Base-by-base conservation (phyloP, 768 basidiomycete species). In the Xerocomellus chrysenteron region DNA sequence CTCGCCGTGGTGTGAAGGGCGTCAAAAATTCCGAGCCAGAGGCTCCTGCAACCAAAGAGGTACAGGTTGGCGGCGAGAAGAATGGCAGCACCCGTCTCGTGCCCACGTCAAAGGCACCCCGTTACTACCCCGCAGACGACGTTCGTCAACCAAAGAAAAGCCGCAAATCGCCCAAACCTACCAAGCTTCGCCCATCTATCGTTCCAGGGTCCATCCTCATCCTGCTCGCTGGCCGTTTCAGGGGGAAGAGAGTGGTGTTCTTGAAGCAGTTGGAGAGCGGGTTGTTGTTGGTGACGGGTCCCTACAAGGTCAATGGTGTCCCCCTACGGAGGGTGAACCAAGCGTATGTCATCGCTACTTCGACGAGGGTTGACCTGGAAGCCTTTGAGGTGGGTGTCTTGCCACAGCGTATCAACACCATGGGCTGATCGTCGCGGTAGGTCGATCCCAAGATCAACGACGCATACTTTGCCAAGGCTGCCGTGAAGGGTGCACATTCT, bases 261-360 rank as follows among this genome's bases (percentile, higher is more conserved):
- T 80, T 99, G 80, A 97, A 97, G 84, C 94, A 95, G 81, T 78
- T 98, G 73, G 82, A 83, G 66, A 89, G 89, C 60, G 97, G 97
- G 52, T 76, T 99, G 69, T 77, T 99, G 68, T 81, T 99, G 76
- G 94, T 99, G 67, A 94, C 95, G 39, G 97, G 97, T 54, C 97
- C 97, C 47, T 98, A 85, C 86, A 96, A 94, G 83, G 74, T 98
- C 74, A 99, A 99, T 77, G 97, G 97, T 73, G 96, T 99, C 45
- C 97, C 97, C 65, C 83, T 99, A 74, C 85, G 95, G 74, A 86
- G 97, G 74, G 94, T 99, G 58, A 96, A 94, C 81, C 96, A 98
- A 80, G 94, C 97, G 53, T 99, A 99, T 73, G 94, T 95, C 60
- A 98, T 99, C 69, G 93, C 96, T 56, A 99, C 97, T 56, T 94